phyloP scores from a whole-genome alignment of 495 filamentous ascomycete genomes.

The Usnea hakonensis region DNA sequence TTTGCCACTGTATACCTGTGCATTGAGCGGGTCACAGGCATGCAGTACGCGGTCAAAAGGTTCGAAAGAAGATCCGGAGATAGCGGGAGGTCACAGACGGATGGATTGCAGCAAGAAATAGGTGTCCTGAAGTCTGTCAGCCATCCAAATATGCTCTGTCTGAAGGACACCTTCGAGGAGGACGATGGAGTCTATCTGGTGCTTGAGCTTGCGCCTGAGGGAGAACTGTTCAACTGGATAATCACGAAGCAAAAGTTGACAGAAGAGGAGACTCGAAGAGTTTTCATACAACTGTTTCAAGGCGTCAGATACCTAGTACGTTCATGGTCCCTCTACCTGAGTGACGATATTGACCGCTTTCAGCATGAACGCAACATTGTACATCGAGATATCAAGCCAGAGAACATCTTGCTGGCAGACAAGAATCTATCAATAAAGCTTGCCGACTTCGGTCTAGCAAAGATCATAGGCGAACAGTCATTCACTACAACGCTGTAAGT shows the following conservation, averaged over 20 bases:
- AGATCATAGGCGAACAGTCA: constrained; percentile 97
- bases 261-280: constrained; percentile 72
- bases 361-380: constrained; percentile 97
- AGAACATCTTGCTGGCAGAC: constrained; percentile 89
- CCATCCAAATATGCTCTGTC: constrained; percentile 88
- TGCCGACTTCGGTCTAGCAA: constrained; percentile 94
- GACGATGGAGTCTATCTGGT: constrained; percentile 85
- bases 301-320: constrained; percentile 89
- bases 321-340: neutral
- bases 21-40: constrained; percentile 74
- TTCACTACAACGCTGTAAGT: constrained; percentile 89
- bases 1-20: constrained; percentile 94
- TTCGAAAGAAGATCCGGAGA: constrained; percentile 75
- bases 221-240: constrained; percentile 93
- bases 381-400: constrained; percentile 97
- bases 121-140: constrained; percentile 92
- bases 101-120: constrained; percentile 89
- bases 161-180: constrained; percentile 95
- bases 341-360: constrained; percentile 30
- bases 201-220: constrained; percentile 81
- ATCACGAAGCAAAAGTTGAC: constrained; percentile 79
- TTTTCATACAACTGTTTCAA: constrained; percentile 88
- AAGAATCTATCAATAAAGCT: constrained; percentile 81
- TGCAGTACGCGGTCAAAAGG: constrained; percentile 84
- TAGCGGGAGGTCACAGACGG: constrained; percentile 73